phyloP scores from a whole-genome alignment of 2,329 filamentous ascomycete genomes.

The Septoria linicola region DNA sequence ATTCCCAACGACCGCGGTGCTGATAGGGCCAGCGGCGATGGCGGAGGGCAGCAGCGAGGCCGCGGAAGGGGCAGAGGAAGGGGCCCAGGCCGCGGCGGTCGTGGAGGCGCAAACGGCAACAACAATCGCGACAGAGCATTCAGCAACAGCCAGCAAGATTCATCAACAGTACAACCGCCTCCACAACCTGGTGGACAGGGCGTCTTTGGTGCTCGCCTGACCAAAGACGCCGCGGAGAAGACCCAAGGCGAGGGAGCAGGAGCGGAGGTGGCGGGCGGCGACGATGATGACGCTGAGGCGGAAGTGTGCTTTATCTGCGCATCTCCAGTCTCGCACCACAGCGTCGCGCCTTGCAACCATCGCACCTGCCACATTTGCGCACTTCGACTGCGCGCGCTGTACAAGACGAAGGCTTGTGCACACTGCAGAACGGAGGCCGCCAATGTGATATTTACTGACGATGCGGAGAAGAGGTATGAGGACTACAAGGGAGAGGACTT shows the following conservation, averaged over 20 bases:
- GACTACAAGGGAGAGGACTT: slow-evolving; percentile 76
- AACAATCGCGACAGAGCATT: slow-evolving; percentile 38
- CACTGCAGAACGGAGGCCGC: slow-evolving; percentile 81
- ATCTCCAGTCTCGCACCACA: slow-evolving; percentile 80
- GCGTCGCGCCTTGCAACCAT: slow-evolving; percentile 92
- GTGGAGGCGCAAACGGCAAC: slow-evolving; percentile 25
- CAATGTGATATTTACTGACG: slow-evolving; percentile 90
- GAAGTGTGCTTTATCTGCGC: slow-evolving; percentile 98
- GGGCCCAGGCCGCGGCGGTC: slow-evolving; percentile 37
- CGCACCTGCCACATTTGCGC: slow-evolving; percentile 95
- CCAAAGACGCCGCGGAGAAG: slow-evolving; percentile 47
- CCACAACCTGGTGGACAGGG: slow-evolving; percentile 38
- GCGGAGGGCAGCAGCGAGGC: slow-evolving; percentile 18
- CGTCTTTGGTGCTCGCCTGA: slow-evolving; percentile 50
- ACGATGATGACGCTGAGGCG: slow-evolving; percentile 42
- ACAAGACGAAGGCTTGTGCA: slow-evolving; percentile 95
- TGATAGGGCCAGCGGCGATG: slow-evolving; percentile 15
- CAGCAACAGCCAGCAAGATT: slow-evolving; percentile 29
- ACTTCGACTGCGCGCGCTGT: slow-evolving; percentile 83
- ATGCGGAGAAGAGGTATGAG: slow-evolving; percentile 75
- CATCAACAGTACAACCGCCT: slow-evolving; percentile 39
- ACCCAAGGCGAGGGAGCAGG: slow-evolving; percentile 33
- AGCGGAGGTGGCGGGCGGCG: slow-evolving; percentile 21
- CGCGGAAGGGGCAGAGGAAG: slow-evolving; percentile 33
- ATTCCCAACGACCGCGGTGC: slow-evolving; percentile 17